phyloP scores from a whole-genome alignment of 208 protist species.

The Endotrypanum monterogeii region DNA sequence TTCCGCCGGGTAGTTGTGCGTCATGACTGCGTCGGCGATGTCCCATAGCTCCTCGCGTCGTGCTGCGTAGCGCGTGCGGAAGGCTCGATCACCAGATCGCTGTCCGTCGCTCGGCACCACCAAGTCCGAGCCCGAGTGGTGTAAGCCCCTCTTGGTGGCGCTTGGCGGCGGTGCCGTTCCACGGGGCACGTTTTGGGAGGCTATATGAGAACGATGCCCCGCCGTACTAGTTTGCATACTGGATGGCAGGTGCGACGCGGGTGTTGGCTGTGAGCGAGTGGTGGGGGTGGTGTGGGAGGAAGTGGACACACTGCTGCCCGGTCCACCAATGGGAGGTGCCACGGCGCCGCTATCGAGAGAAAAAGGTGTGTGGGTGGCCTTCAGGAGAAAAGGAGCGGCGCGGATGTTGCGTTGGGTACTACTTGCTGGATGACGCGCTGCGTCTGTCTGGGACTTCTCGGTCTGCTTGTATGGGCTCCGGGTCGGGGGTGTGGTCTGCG shows the following conservation, averaged over 20 bases:
- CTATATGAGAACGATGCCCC: not conserved
- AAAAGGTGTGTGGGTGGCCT: not conserved
- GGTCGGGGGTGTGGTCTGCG: not conserved
- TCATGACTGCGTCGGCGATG: constrained; percentile 48
- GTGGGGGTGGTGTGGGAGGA: not conserved
- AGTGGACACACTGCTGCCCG: not conserved
- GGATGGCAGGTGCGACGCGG: not conserved
- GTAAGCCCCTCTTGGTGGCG: not conserved
- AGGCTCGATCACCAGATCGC: constrained; percentile 26
- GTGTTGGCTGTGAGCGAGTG: not conserved
- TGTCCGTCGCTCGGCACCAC: constrained; percentile 21
- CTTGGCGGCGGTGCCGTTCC: not conserved
- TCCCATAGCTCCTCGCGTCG: constrained; percentile 57
- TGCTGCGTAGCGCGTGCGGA: constrained; percentile 30
- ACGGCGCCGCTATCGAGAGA: not conserved
- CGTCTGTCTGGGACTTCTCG: constrained; percentile 1
- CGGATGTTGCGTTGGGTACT: constrained; percentile 4
- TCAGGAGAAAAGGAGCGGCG: not conserved
- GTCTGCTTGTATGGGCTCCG: constrained; percentile 10
- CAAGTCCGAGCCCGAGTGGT: constrained; percentile 15
- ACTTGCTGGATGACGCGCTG: not conserved
- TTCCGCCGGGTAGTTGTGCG: constrained; percentile 25
- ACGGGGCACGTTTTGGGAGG: not conserved
- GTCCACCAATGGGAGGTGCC: not conserved
- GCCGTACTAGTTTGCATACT: no score